Base-by-base conservation (phyloP, 139 green algal species). In the Tetraselmis chui region DNA sequence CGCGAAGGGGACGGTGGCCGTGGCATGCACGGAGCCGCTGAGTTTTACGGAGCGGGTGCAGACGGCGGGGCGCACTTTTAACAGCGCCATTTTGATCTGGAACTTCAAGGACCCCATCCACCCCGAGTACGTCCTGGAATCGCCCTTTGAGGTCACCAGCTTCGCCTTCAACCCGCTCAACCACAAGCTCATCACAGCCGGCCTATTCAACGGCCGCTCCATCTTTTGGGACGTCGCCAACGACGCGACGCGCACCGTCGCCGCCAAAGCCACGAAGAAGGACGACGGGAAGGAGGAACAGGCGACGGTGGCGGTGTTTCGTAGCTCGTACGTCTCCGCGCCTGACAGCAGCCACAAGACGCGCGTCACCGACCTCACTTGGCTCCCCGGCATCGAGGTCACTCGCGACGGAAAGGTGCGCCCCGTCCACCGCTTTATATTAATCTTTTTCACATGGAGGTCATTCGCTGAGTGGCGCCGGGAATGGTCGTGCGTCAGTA, bases 81-180 rank as follows among this genome's bases (percentile, higher is more conserved):
- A 86, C 2, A 84, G 84, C 1, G 80, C 89, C 85, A 92, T 97
- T 28, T 90, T 97, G 11, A 80, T 97, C 18, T 97, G 94, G 94
- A 94, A 92, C 85, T 94, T 95, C 83, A 86, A 58, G 76, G 93
- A 97, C 83, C 88, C 92, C 1, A 94, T 97, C 76, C 90, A 96
- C 82, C 94, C 94, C 59, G 90, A 97, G 88, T 88, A 86, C 24
- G 92, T 97, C 59, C 86, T 97, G 80, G 91, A 96, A 59, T 85
- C 84, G 5, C 93, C 93, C 24, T 88, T 88, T 29, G 91, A 97
- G 80, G 88, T 95, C 1, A 89, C 90, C 58, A 75, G 81, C 58
- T 95, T 97, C 83, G 84, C 92, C 79, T 95, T 91, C 89, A 95
- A 97, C 86, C 93, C 94, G 0, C 1, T 76, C 24, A 89, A 93